Conservation (phyloP, 139 green algal species). For the Ulvella scutata region DNA sequence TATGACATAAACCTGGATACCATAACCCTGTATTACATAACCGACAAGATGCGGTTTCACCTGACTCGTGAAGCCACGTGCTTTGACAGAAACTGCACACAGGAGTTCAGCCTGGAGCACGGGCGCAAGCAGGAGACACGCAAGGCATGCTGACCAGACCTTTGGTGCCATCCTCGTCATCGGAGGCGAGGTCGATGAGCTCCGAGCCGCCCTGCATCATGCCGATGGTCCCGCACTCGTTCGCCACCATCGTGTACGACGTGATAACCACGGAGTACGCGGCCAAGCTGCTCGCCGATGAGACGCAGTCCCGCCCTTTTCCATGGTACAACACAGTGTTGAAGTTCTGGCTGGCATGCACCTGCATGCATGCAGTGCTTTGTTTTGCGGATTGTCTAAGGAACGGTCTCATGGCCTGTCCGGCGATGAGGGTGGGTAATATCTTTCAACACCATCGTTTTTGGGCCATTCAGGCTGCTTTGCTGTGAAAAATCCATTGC, state of each 20-base stretch:
- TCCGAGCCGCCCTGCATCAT: slow-evolving; percentile 6
- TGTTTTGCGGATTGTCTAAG: too few relatives aligned
- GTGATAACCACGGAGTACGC: slow-evolving; percentile 68
- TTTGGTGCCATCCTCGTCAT: slow-evolving; percentile 18
- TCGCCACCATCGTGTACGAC: slow-evolving; percentile 68
- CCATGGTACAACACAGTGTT: slow-evolving; percentile 60
- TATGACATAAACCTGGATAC: background rate
- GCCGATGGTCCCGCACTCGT: slow-evolving; percentile 25
- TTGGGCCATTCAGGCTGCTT: too few relatives aligned
- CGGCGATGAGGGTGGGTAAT: too few relatives aligned
- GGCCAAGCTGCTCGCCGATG: slow-evolving; percentile 16
- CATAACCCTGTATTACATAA: slow-evolving; percentile 2
- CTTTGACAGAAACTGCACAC: too few relatives aligned
- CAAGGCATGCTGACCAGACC: too few relatives aligned
- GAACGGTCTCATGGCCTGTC: too few relatives aligned
- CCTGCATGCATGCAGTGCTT: too few relatives aligned
- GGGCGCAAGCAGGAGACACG: too few relatives aligned
- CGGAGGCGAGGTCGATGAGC: slow-evolving; percentile 12
- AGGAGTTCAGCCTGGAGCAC: too few relatives aligned
- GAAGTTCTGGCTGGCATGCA: slow-evolving; percentile 4
- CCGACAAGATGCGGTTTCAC: background rate
- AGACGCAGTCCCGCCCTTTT: slow-evolving; percentile 28
- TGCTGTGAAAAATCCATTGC: too few relatives aligned
- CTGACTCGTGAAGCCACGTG: too few relatives aligned
- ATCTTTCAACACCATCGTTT: too few relatives aligned